phyloP scores from a whole-genome alignment of 2,329 filamentous ascomycete genomes.

The Peltaster fructicola region DNA sequence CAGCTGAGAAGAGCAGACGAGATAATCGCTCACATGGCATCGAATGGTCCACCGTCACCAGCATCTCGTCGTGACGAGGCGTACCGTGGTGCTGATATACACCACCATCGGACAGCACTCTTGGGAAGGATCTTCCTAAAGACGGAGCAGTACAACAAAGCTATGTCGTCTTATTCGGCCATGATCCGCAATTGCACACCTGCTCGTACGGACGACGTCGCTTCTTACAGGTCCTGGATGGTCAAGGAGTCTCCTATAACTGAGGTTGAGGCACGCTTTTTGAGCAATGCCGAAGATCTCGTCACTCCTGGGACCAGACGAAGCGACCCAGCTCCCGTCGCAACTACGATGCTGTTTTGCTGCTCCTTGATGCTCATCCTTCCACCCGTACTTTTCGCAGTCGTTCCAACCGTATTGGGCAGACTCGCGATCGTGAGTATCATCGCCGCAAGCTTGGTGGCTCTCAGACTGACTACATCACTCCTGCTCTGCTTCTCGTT shows the following conservation, averaged over 20 bases:
- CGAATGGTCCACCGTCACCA: conserved; percentile 20
- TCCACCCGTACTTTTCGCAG: too few relatives aligned
- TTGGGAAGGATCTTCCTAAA: conserved; percentile 48
- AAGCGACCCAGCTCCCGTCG: background rate
- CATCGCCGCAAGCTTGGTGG: too few relatives aligned
- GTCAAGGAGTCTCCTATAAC: conserved; percentile 36
- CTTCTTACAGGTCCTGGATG: conserved; percentile 39
- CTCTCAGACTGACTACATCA: too few relatives aligned
- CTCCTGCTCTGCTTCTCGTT: too few relatives aligned
- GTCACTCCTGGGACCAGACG: conserved; percentile 18
- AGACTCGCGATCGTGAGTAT: too few relatives aligned
- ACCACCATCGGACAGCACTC: conserved; percentile 42
- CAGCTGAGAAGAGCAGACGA: conserved; percentile 55
- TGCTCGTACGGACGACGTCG: conserved; percentile 35
- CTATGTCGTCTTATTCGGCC: conserved; percentile 40
- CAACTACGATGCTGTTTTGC: background rate
- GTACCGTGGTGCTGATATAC: conserved; percentile 37
- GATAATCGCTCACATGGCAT: conserved; percentile 29
- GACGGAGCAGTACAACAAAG: conserved; percentile 48
- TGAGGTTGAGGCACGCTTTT: conserved; percentile 41
- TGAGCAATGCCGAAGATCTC: conserved; percentile 38
- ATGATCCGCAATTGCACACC: conserved; percentile 32
- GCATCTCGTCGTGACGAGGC: conserved; percentile 43
- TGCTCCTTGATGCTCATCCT: too few relatives aligned
- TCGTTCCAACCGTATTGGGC: too few relatives aligned